Evolutionary conservation across 140 eudicot genomes (phyloP).

Genomic region (Bidens hawaiensis): DNA sequence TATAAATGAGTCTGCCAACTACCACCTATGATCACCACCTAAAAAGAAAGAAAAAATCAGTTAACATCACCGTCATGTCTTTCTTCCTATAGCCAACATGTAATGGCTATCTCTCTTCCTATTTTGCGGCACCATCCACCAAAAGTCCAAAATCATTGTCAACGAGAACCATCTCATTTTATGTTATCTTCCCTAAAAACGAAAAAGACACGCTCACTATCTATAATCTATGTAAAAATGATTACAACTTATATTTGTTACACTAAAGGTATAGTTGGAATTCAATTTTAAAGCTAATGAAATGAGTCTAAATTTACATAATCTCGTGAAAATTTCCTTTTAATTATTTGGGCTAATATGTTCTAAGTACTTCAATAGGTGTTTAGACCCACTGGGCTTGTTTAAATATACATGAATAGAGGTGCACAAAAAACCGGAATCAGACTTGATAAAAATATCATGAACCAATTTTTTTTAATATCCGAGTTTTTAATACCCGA

Average conservation of each 20-base stretch:
- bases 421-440: too few relatives aligned
- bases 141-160: too few relatives aligned
- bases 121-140: background rate
- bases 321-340: background rate
- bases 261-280: background rate
- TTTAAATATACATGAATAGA: background rate
- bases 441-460: too few relatives aligned
- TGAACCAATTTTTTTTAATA: too few relatives aligned
- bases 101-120: background rate
- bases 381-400: conserved; percentile 5
- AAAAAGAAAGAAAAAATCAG: too few relatives aligned
- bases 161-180: background rate
- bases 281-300: background rate
- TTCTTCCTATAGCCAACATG: background rate
- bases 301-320: too few relatives aligned
- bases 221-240: background rate
- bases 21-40: background rate
- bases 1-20: background rate
- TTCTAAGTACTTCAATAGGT: background rate
- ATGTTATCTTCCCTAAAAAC: background rate
- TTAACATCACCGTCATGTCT: background rate
- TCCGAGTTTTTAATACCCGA: too few relatives aligned
- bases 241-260: background rate
- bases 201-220: background rate
- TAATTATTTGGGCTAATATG: background rate